phyloP scores from a whole-genome alignment of 768 basidiomycete genomes.

The Lentinula aciculospora region DNA sequence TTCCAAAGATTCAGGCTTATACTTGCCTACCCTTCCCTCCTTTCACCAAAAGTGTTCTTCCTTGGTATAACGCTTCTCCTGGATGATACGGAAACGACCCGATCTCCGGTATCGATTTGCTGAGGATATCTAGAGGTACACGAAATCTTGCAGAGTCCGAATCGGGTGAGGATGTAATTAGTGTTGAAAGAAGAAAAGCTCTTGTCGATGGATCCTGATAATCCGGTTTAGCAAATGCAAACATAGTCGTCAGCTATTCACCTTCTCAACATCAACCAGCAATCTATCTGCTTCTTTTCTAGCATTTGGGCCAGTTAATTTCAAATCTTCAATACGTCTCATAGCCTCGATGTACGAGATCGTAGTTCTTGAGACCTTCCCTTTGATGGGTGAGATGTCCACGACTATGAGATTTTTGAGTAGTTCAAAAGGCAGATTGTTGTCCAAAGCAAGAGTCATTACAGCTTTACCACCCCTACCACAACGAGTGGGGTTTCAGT shows the following conservation, averaged over 20 bases:
- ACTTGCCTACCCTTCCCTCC: constrained; percentile 68
- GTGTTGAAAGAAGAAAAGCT: constrained; percentile 87
- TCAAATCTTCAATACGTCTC: constrained; percentile 17
- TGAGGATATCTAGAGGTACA: constrained; percentile 66
- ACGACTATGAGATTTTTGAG: constrained; percentile 52
- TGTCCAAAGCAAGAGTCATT: constrained; percentile 45
- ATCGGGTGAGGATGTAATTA: constrained; percentile 34
- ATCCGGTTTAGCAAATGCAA: background rate
- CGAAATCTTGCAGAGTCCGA: constrained; percentile 51
- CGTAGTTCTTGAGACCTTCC: constrained; percentile 47
- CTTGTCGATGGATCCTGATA: constrained; percentile 64
- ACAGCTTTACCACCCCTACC: constrained; percentile 63
- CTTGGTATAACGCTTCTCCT: constrained; percentile 46
- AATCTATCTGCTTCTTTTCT: constrained; percentile 3
- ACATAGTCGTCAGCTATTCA: background rate
- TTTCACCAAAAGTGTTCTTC: constrained; percentile 69
- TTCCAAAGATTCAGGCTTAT: background rate
- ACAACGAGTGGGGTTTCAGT: constrained; percentile 5
- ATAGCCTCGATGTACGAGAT: constrained; percentile 51
- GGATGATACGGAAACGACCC: constrained; percentile 75
- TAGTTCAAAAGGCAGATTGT: constrained; percentile 18
- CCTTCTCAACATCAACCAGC: constrained; percentile 4
- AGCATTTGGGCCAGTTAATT: background rate
- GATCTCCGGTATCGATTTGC: constrained; percentile 50
- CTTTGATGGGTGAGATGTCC: constrained; percentile 58